phyloP scores from a whole-genome alignment of 495 filamentous ascomycete species.

The Lasiosphaeria hispida region DNA sequence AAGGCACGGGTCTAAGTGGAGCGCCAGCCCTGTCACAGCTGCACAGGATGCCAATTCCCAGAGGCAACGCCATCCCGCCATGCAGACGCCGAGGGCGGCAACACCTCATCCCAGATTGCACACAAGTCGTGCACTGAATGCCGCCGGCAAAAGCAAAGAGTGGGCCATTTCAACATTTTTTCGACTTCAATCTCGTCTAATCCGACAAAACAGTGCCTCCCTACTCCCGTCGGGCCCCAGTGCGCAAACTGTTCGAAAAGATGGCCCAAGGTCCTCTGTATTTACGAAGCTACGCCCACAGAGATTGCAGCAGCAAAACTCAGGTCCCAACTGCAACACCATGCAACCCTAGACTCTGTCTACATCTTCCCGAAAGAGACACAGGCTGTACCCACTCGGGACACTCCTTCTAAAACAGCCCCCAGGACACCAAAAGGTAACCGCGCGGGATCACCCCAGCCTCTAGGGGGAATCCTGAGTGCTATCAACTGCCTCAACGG shows the following conservation, averaged over 20 bases:
- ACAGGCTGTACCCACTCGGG: background rate
- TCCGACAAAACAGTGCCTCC: constrained; percentile 7
- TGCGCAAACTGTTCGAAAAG: constrained; percentile 16
- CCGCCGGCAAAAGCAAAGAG: constrained; percentile 18
- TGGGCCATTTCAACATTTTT: background rate
- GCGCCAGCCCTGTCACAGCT: no score
- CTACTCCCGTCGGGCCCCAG: background rate
- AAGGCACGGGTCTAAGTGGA: no score
- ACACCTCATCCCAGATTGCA: constrained; percentile 1
- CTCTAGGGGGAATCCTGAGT: constrained; percentile 21
- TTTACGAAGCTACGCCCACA: constrained; percentile 3
- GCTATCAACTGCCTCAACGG: constrained; percentile 22
- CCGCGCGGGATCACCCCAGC: background rate
- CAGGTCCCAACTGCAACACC: background rate
- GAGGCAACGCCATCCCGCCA: no score
- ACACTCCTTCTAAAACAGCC: background rate
- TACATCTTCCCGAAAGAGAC: constrained; percentile 1
- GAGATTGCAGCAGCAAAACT: no score
- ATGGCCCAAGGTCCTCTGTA: constrained; percentile 16
- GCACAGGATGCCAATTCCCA: no score
- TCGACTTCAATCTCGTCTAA: background rate
- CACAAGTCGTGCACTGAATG: constrained; percentile 20
- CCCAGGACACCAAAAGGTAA: background rate
- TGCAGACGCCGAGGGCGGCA: no score
- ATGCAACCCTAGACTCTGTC: background rate